Evolutionary conservation across 1,284 basidiomycete genomes (phyloP), one percentile per base, ranked within the genome.

Genomic region (Phlebopus sp.): DNA sequence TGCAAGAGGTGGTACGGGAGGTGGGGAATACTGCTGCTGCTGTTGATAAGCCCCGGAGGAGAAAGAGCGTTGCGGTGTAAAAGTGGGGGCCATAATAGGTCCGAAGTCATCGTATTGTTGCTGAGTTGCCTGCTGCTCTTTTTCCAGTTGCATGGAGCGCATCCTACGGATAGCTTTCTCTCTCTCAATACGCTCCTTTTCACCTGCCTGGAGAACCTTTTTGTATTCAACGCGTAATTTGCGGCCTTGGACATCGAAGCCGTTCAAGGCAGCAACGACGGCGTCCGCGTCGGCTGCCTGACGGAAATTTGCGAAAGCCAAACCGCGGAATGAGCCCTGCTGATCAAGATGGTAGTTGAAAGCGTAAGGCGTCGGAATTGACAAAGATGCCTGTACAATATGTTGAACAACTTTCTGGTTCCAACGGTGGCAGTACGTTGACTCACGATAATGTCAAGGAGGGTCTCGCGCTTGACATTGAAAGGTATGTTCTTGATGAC

Each of bases 401-500:
- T 13, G 52, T 53, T 50, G 47, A 62, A 56, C 40, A 38, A 42
- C 15, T 41, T 37, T 59, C 56, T 38, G 53, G n/a, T 41, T 53
- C 43, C 44, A 38, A 44, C 36, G 13, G 34, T 49, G 19, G 25
- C 29, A 32, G 42, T 50, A 55, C 42, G 52, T 55, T 40, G 42
- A 79, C 87, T 56, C 56, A 94, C 92, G 69, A 99, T 99, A 67
- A 98, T 94, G 72, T 90, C 87, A 59, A 99, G 84, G 52, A 99
- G 80, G 49, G 93, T 93, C 73, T 99, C 95, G 63, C 90, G 86
- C 73, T 94, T 92, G 59, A 98, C 92, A 61, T 93, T 94, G 76
- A 99, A 98, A 51, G 95, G 96, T 71, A 98, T 99, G 78, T 98
- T 98, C 81, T 99, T 99, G 73, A 99, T 97, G 63, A 99, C 96